These are phyloP conservation scores for Setaria viridis DNA, from an alignment of 202 grass and related monocot species.

Conservation along the genomic window DNA sequence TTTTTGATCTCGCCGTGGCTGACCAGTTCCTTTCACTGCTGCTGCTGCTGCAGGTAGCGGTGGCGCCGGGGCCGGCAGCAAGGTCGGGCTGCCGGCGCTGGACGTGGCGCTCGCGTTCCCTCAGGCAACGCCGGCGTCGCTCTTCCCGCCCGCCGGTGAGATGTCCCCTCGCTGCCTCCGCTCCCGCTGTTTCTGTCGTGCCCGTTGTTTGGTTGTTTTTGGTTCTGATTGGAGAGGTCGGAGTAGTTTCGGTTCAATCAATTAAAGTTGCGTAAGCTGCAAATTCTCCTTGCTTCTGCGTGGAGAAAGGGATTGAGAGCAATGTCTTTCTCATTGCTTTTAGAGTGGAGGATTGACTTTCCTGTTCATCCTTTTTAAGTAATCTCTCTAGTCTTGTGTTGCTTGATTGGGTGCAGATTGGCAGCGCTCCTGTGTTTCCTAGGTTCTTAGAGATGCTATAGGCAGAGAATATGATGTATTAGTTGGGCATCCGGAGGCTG, in stretches of 20 bases:
- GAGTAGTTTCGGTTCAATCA: background rate
- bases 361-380: background rate
- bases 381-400: background rate
- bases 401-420: background rate
- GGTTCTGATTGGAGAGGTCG: background rate
- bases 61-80: slow-evolving; percentile 35
- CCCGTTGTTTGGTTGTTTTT: background rate
- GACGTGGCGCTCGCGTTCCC: slow-evolving; percentile 68
- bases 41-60: slow-evolving; percentile 19
- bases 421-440: background rate
- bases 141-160: slow-evolving; percentile 73
- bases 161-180: background rate
- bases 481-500: background rate
- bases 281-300: background rate
- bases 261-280: background rate
- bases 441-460: background rate
- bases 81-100: slow-evolving; percentile 69
- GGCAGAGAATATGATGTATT: background rate
- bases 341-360: background rate
- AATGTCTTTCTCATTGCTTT: background rate
- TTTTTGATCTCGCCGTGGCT: background rate
- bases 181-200: too few species aligned
- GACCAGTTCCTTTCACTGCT: background rate
- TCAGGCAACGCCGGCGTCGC: slow-evolving; percentile 76
- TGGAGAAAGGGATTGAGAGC: background rate